Evolutionary conservation across 116 monocot genomes (phyloP).

Genomic region (Phalaenopsis hybrid): DNA sequence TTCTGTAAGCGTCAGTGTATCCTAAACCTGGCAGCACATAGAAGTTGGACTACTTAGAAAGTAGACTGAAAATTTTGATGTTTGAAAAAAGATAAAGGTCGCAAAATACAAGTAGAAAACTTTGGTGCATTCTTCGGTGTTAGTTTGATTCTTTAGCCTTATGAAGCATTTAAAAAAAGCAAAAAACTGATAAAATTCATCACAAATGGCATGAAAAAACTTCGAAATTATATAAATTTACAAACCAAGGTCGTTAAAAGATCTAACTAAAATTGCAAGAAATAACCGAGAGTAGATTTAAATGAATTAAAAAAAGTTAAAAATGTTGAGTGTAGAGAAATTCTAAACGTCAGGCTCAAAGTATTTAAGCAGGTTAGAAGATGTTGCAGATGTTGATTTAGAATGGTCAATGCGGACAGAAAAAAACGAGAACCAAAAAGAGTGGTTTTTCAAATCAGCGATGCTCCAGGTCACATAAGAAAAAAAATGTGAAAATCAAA

Average conservation of each 20-base stretch:
- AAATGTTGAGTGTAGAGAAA: neutral
- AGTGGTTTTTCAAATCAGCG: no score
- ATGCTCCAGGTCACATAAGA: neutral
- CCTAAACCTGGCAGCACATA: slow-evolving; percentile 15
- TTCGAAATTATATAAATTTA: no score
- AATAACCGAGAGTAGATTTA: neutral
- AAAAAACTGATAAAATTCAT: no score
- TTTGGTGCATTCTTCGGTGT: no score
- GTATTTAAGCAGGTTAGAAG: neutral
- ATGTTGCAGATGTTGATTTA: neutral
- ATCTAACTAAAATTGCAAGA: neutral
- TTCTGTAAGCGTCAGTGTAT: slow-evolving; percentile 27
- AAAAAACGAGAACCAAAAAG: neutral
- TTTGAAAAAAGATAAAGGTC: no score
- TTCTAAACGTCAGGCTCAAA: neutral
- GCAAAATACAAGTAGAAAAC: no score
- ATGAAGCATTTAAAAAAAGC: no score
- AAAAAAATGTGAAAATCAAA: neutral
- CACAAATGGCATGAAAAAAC: no score
- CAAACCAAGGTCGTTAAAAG: neutral
- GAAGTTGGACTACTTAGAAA: no score
- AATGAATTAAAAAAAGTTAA: neutral
- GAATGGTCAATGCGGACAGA: neutral
- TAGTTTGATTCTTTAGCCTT: no score
- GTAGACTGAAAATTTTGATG: no score